Evolutionary conservation across 2,329 filamentous ascomycete species (phyloP), one percentile per base, ranked within the genome.

Genomic region (Sporothrix brunneoviolacea): DNA sequence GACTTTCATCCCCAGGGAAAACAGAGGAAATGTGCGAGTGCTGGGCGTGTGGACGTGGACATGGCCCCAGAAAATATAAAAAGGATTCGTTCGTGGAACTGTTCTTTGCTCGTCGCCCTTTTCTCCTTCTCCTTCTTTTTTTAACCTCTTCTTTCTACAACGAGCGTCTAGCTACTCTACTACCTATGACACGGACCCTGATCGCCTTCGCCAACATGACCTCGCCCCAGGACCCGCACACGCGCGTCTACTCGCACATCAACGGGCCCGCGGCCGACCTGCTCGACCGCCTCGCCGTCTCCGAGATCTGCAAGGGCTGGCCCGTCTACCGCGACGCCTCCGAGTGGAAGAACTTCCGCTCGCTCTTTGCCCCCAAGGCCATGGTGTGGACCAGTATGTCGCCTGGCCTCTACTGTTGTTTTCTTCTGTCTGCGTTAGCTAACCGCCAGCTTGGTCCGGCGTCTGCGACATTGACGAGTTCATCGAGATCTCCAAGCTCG

Each of bases 251-350:
- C 59, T 68, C 66, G 39, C 72, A 75, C 62, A 64, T 70, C 60
- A 75, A 75, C 58, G 74, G 74, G 47, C 58, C 61, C 8, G 43
- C 56, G 3, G 55, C 58, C 22, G 68, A 74, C 35, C 59, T 74
- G 4, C 64, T 75, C 13, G 66, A 73, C 52, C 69, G 74, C 19
- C 60, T 74, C 19, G 67, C 67, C 50, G 66, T 77, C 8, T 67
- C 72, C 1, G 73, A 77, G 60, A 62, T 77, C n/a, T 75, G 72
- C 64, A 75, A 74, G 58, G 74, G 73, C 39, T 77, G 74, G 74
- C 72, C 74, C 2, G 69, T 77, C 33, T 77, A 77, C 60, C 69
- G 73, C 28, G 74, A 77, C 53, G 68, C 72, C 10, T 75, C 73
- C 2, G 74, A 77, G 58, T 77, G 74, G 54, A 67, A 68, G 61